Conservation (phyloP, 208 protist genomes). For the Novymonas esmeraldas region DNA sequence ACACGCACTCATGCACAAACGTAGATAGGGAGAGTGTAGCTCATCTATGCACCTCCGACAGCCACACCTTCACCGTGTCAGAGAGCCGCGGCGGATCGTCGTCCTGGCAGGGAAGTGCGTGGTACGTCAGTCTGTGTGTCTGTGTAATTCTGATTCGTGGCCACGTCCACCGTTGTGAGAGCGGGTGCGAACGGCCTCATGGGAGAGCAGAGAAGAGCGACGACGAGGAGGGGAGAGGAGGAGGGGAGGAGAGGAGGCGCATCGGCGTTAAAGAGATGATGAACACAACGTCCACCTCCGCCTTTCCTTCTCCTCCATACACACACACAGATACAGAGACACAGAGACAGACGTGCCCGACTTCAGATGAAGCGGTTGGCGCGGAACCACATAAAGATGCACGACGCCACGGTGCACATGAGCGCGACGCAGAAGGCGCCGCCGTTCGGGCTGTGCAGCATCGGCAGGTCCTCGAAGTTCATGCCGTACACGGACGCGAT, state of each 20-base stretch:
- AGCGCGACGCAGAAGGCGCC: constrained; percentile 58
- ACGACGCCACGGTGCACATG: constrained; percentile 51
- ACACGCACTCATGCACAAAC: not conserved
- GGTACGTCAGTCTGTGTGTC: not conserved
- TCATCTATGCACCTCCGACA: too few species aligned
- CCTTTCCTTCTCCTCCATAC: not conserved
- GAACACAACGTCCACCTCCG: too few species aligned
- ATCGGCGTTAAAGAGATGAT: not conserved
- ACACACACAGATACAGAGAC: constrained; percentile 1
- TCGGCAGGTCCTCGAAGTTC: constrained; percentile 82
- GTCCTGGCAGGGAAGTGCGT: too few species aligned
- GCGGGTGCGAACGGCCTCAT: too few species aligned
- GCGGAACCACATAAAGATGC: constrained; percentile 73
- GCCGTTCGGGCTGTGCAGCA: constrained; percentile 49
- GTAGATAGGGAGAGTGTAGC: not conserved
- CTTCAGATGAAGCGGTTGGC: constrained; percentile 58
- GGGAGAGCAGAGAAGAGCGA: too few species aligned
- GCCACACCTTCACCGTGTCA: too few species aligned
- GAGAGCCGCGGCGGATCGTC: too few species aligned
- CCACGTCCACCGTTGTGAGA: too few species aligned
- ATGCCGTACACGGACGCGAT: constrained; percentile 85
- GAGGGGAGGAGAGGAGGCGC: not conserved
- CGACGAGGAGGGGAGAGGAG: not conserved
- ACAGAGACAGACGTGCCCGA: not conserved
- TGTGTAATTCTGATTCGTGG: not conserved